Evolutionary conservation across 257 asterid species (phyloP).

Genomic region (Penstemon barbatus): DNA sequence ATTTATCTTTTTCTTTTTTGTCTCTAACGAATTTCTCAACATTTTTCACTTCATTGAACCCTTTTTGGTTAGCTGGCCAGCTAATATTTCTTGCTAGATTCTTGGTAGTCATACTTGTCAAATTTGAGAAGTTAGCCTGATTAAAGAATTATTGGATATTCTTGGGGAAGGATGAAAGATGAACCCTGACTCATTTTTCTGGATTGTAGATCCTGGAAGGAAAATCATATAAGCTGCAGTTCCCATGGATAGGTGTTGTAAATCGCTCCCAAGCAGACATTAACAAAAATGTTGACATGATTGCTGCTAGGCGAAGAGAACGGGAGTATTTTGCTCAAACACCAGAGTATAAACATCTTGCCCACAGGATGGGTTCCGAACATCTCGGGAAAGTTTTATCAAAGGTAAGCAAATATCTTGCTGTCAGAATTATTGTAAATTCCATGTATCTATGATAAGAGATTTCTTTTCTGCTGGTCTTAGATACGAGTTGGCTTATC

Average conservation of each 20-base stretch:
- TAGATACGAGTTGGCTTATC: neutral
- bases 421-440: neutral
- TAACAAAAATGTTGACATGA: constrained; percentile 93
- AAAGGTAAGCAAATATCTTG: constrained; percentile 51
- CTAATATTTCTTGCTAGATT: neutral
- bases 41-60: neutral
- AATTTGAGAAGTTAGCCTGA: neutral
- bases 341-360: constrained; percentile 88
- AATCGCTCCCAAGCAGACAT: constrained; percentile 97
- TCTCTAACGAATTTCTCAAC: neutral
- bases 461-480: too few relatives aligned
- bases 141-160: neutral
- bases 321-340: constrained; percentile 88
- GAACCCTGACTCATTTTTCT: constrained; percentile 26
- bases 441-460: too few relatives aligned
- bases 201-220: constrained; percentile 86
- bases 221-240: constrained; percentile 80
- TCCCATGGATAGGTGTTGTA: constrained; percentile 98
- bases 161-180: constrained; percentile 5
- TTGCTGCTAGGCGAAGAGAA: constrained; percentile 95
- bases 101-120: neutral
- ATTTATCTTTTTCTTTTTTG: neutral
- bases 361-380: constrained; percentile 90
- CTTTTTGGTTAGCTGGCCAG: neutral
- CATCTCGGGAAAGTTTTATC: constrained; percentile 95